phyloP scores from a whole-genome alignment of 306 rosid species.

The Hippophae rhamnoides region DNA sequence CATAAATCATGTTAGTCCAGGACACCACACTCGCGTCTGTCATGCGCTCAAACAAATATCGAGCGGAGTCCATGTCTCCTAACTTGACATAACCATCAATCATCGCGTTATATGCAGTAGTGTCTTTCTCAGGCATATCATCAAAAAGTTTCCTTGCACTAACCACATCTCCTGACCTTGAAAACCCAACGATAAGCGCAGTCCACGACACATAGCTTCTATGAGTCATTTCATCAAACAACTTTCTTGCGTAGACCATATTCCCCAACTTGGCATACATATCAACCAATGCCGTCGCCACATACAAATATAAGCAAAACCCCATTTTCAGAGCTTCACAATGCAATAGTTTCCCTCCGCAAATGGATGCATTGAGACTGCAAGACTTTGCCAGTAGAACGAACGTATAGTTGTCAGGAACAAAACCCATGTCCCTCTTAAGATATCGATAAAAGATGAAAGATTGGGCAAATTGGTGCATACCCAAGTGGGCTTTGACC shows the following conservation, averaged over 20 bases:
- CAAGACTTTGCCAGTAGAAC: constrained; percentile 45
- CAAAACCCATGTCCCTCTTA: constrained; percentile 18
- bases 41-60: constrained; percentile 45
- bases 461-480: constrained; percentile 27
- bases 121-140: constrained; percentile 43
- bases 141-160: constrained; percentile 52
- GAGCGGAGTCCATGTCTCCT: constrained; percentile 43
- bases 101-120: constrained; percentile 44
- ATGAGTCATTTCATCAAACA: constrained; percentile 53
- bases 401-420: constrained; percentile 37
- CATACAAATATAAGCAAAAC: constrained; percentile 41
- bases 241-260: constrained; percentile 33
- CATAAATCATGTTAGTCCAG: constrained; percentile 64
- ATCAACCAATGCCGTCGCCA: constrained; percentile 48
- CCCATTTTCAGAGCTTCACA: constrained; percentile 37
- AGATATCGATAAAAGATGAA: constrained; percentile 41
- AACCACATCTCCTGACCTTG: constrained; percentile 42
- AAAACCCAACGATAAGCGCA: constrained; percentile 51
- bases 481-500: constrained; percentile 30
- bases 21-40: constrained; percentile 43
- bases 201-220: constrained; percentile 56
- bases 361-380: constrained; percentile 13
- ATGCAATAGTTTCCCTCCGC: constrained; percentile 42
- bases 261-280: constrained; percentile 48
- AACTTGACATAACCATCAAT: constrained; percentile 55